phyloP scores from a whole-genome alignment of 23 red algal genomes.

The Gracilaria domingensis region DNA sequence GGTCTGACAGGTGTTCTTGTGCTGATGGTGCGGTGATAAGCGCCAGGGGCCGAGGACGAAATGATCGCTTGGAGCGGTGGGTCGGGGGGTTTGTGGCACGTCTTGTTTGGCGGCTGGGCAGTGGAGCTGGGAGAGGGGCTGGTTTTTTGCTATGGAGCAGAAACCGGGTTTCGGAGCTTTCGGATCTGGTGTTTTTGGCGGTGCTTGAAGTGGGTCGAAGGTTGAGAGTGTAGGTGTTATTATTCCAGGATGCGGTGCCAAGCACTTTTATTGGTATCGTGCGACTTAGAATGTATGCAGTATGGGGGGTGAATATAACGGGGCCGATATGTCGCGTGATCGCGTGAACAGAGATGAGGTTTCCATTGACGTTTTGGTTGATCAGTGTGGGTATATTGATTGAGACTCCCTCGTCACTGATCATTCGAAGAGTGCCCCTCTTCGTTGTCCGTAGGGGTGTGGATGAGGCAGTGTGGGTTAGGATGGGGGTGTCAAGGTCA shows the following conservation, averaged over 20 bases:
- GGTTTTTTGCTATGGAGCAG: too few relatives aligned
- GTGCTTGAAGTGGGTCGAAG: not conserved
- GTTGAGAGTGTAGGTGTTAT: constrained; percentile 10
- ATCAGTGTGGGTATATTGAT: not conserved
- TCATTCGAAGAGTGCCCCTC: not conserved
- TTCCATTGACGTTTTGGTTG: constrained; percentile 5
- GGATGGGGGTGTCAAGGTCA: not conserved
- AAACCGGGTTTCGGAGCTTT: too few relatives aligned
- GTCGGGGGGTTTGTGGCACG: too few relatives aligned
- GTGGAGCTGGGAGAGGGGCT: too few relatives aligned
- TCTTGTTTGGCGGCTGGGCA: too few relatives aligned
- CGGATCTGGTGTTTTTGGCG: not conserved
- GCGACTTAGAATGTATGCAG: not conserved
- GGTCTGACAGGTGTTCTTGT: too few relatives aligned
- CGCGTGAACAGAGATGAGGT: constrained; percentile 2
- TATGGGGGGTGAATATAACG: not conserved
- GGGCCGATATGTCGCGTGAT: not conserved
- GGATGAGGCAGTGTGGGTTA: not conserved
- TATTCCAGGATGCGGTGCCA: not conserved
- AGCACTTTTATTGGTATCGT: not conserved
- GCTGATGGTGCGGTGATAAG: too few relatives aligned
- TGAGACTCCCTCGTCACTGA: not conserved
- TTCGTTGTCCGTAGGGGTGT: not conserved
- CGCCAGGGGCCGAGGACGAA: too few relatives aligned
- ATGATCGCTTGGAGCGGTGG: too few relatives aligned